Conservation (phyloP, 1,284 basidiomycete genomes). For the Pseudomicrostroma phylloplanum region DNA sequence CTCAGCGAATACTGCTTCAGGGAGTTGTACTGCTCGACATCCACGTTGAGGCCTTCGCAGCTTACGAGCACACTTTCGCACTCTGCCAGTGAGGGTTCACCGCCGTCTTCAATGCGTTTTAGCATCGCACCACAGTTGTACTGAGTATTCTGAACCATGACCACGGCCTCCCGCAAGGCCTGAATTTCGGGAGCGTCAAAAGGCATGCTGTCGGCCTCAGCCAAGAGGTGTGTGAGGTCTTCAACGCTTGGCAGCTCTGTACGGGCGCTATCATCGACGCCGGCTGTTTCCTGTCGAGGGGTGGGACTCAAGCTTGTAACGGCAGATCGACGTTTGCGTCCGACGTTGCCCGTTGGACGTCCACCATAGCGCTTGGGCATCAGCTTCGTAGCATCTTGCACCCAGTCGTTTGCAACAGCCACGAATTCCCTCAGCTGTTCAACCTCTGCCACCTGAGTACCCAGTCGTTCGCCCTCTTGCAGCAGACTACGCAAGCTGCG, state of each 20-base stretch:
- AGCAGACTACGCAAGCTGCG: slow-evolving; percentile 70
- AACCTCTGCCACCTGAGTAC: slow-evolving; percentile 67
- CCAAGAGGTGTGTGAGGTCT: slow-evolving; percentile 64
- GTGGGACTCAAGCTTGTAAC: background rate
- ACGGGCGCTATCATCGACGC: background rate
- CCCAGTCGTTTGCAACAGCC: slow-evolving; percentile 72
- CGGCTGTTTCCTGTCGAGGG: background rate
- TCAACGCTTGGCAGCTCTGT: slow-evolving; percentile 50
- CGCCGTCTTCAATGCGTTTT: background rate
- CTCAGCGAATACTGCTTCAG: background rate
- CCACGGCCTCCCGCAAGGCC: slow-evolving; percentile 58
- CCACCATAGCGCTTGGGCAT: background rate
- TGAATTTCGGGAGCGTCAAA: slow-evolving; percentile 72
- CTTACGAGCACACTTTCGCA: background rate
- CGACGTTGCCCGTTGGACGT: background rate
- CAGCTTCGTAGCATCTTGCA: slow-evolving; percentile 57
- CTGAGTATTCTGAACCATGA: slow-evolving; percentile 58
- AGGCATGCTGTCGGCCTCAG: slow-evolving; percentile 66
- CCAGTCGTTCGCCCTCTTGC: slow-evolving; percentile 79
- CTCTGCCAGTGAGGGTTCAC: background rate
- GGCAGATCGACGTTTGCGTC: background rate
- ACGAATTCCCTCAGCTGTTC: slow-evolving; percentile 70
- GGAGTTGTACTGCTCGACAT: slow-evolving; percentile 21
- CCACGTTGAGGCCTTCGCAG: background rate
- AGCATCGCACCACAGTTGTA: background rate